Base-by-base conservation (phyloP, 2,329 filamentous ascomycete species). In the Colletotrichum sp. region DNA sequence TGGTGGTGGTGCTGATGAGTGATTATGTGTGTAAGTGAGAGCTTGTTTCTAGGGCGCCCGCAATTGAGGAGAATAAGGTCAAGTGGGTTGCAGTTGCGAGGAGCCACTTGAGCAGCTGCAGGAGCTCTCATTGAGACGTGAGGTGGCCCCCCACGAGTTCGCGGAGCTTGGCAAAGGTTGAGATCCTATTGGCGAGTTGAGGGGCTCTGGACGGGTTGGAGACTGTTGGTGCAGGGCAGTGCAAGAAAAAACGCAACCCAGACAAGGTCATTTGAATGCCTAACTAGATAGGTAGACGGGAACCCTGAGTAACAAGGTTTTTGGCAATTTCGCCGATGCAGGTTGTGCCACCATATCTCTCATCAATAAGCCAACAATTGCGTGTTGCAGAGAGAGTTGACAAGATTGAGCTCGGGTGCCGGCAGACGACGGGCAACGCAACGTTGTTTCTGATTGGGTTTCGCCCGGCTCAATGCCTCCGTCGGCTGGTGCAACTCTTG, bases 131-230 rank as follows among this genome's bases (percentile, higher is more conserved):
- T 38, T 26, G 60, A 36, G 52, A 24, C 16, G 36, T 13, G 21
- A n/a, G 28, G 16, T 24, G 15, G 21, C 26, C 69, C 72, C 71
- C 68, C 68, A 75, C 72, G 68, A 67, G 68, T 75, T 75, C 69
- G 55, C 61, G 72, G 38, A 66, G 61, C 61, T 67, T 71, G 68
- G 72, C 68, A 43, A 15, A 16, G n/a, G n/a, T 62, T 61, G 72
- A 28, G 34, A 60, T 67, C 18, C 21, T 66, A 75, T 68, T 68
- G 73, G 64, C 34, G 70, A 68, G 38, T 68, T 18, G n/a, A 6
- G 15, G 52, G 65, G 56, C 68, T 67, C 64, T 55, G 3, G 38
- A 26, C 34, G 16, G 4, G 62, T 36, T 34, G 66, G 18, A 60
- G 67, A 65, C 32, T 58, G 43, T 67, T 36, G 60, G 30, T 21